phyloP scores from a whole-genome alignment of 192 early-diverging fungal genomes.

The Umbelopsis sp. region DNA sequence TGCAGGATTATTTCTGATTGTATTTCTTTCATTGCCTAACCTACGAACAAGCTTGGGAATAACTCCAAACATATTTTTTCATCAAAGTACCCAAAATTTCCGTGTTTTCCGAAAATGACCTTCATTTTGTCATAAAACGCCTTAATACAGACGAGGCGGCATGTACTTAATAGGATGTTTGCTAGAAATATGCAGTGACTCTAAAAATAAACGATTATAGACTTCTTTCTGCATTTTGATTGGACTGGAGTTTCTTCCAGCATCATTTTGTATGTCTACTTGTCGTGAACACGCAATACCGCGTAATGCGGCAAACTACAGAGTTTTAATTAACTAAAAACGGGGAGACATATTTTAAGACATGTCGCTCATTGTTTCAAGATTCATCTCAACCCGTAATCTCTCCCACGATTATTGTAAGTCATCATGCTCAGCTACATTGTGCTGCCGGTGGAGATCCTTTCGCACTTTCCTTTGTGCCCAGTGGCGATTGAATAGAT shows the following conservation, averaged over 20 bases:
- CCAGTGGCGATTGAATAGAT: conserved; percentile 3
- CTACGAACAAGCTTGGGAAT: too few relatives aligned
- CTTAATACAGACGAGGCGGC: background rate
- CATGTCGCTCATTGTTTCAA: conserved; percentile 18
- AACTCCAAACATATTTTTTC: too few relatives aligned
- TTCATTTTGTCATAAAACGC: background rate
- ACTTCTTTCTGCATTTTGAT: conserved; percentile 8
- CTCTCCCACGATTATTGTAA: conserved; percentile 28
- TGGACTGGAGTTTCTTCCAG: background rate
- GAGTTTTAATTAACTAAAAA: background rate
- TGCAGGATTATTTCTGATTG: too few relatives aligned
- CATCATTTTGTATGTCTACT: background rate
- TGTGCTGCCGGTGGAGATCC: background rate
- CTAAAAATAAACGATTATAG: conserved; percentile 5
- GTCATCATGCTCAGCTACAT: background rate
- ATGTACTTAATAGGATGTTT: background rate
- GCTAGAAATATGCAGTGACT: conserved; percentile 3
- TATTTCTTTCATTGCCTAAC: too few relatives aligned
- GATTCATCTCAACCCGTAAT: conserved; percentile 23
- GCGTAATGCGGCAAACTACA: conserved; percentile 1
- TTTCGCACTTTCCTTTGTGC: background rate
- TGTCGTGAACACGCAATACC: conserved; percentile 1
- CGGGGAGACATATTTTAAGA: conserved; percentile 1
- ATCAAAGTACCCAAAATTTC: background rate
- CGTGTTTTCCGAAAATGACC: background rate